Conservation (phyloP, 108 stramenopile genomes). For the Skeletonema menzelii region DNA sequence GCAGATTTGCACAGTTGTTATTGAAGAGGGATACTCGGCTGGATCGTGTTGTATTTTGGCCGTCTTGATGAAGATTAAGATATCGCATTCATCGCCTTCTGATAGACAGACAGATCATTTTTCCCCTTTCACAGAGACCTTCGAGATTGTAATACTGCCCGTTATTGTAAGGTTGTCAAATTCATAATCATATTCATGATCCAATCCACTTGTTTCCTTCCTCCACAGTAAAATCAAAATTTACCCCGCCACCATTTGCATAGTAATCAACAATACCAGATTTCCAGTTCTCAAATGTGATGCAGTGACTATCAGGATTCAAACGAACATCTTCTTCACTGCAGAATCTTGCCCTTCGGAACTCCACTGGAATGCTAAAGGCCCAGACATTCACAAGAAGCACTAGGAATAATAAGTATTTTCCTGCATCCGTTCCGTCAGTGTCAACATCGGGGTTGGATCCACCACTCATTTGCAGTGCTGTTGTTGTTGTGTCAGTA, state of each 20-base stretch:
- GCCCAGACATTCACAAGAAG: slow-evolving; percentile 42
- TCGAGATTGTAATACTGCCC: too few species aligned
- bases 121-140: neutral
- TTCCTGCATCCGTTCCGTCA: slow-evolving; percentile 22
- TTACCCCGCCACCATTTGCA: slow-evolving; percentile 49
- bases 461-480: slow-evolving; percentile 14
- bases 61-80: neutral
- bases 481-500: slow-evolving; percentile 18
- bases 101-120: neutral
- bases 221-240: slow-evolving; percentile 47
- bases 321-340: slow-evolving; percentile 35
- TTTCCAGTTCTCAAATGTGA: slow-evolving; percentile 47
- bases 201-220: slow-evolving; percentile 6
- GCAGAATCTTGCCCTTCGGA: slow-evolving; percentile 52
- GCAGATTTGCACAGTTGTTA: too few species aligned
- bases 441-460: slow-evolving; percentile 18
- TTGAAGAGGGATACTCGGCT: neutral
- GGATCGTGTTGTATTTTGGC: neutral
- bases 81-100: neutral
- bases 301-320: slow-evolving; percentile 51
- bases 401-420: slow-evolving; percentile 19
- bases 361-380: slow-evolving; percentile 56
- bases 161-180: neutral
- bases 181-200: neutral
- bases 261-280: slow-evolving; percentile 47